Evolutionary conservation across 1,284 basidiomycete species (phyloP).

Genomic region (Laetiporus sulphureus): DNA sequence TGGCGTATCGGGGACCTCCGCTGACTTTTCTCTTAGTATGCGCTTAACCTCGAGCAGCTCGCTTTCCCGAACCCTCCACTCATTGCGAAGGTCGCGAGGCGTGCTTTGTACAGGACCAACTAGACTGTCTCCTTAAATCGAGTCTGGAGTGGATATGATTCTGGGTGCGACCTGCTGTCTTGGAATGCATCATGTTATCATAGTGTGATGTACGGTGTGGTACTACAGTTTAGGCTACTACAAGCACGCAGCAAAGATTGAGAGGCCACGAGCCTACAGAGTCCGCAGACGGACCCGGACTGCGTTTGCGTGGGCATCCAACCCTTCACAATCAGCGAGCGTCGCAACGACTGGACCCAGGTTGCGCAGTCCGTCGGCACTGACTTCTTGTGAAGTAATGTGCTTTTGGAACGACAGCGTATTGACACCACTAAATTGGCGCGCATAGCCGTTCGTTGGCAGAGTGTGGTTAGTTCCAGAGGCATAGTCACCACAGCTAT

Average conservation of each 20-base stretch:
- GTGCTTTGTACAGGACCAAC: conserved; percentile 84
- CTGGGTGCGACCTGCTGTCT: conserved; percentile 22
- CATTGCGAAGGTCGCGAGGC: conserved; percentile 88
- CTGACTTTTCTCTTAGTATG: conserved; percentile 53
- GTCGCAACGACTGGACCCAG: conserved; percentile 90
- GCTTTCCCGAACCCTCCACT: conserved; percentile 88
- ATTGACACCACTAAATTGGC: conserved; percentile 98
- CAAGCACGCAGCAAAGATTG: neutral
- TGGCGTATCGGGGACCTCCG: conserved; percentile 1
- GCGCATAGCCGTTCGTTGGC: conserved; percentile 92
- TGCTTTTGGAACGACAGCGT: conserved; percentile 98
- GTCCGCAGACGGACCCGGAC: conserved; percentile 61
- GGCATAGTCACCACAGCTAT: conserved; percentile 95
- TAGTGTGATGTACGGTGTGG: conserved; percentile 15
- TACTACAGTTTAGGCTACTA: too few relatives aligned
- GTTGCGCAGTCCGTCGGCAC: conserved; percentile 66
- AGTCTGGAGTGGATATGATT: too few relatives aligned
- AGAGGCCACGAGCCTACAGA: conserved; percentile 6
- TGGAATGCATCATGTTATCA: conserved; percentile 20
- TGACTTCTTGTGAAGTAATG: conserved; percentile 94
- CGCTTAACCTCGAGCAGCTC: conserved; percentile 80
- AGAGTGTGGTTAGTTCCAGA: conserved; percentile 98
- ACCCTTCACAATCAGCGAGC: conserved; percentile 91
- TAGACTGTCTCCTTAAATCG: conserved; percentile 28
- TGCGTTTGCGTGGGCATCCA: conserved; percentile 92